Evolutionary conservation across 1,284 basidiomycete species (phyloP), one percentile per base, ranked within the genome.

Genomic region (Lentinus polychrous): DNA sequence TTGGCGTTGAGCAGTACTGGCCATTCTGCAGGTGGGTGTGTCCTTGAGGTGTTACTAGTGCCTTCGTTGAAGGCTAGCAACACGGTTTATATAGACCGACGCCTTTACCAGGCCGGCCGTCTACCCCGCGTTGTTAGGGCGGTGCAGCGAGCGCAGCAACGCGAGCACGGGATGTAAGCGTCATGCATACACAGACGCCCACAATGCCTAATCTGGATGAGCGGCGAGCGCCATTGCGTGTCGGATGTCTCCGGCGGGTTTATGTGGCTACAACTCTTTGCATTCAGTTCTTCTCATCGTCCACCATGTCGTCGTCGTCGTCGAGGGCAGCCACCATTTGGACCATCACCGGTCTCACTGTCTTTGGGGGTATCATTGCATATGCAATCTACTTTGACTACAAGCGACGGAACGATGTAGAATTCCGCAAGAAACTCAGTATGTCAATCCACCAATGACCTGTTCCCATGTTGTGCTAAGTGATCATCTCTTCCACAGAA

Each of bases 381-480:
- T 96, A 95, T 66, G 89, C 86, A 33, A 74, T 82, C 50, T 98
- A 94, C 71, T 99, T 98, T 64, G 95, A 99, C 78, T 87, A 96
- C 75, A 90, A 82, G 71, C 84, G 95, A 49, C 81, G 93, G 60
- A 93, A 88, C 66, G 92, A 97, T 64, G 68, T 77, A 35, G 74
- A 77, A 11, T 99, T 99, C 79, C 83, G 95, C 66, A 93, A 84
- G 72, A 81, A 79, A 65, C 79, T 99, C 53, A 82, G 93, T 91
- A 67, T 57, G 91, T 79, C 42, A 15, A 33, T 17, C 45, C 44
- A 55, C 34, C 59, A 11, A 27, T 22, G 27, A 42, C 43, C 49
- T 27, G 50, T 31, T 15, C 6, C 6, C 14, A 5, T 18, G 18
- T 37, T 37, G n/a, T n/a, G 8, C 18, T 15, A 14, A 37, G 12